Evolutionary conservation across 2,329 filamentous ascomycete species (phyloP), one percentile per base, ranked within the genome.

Genomic region (Colletotrichum tanaceti): DNA sequence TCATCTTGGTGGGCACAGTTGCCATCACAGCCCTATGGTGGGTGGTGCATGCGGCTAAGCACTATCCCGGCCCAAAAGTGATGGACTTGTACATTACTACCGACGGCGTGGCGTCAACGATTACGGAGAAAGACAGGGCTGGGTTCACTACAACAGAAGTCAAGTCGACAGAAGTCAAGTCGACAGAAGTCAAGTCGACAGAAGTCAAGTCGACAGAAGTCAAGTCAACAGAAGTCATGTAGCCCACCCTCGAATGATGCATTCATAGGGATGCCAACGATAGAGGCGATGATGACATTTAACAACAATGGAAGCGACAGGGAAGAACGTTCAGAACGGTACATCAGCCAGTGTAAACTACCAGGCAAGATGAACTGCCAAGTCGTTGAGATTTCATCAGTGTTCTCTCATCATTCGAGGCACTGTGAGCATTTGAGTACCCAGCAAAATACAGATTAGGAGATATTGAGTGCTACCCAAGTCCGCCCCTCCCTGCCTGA

Each of bases 1-100:
- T 87, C 4, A 86, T 87, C 63, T 74, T 87, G 24, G 82, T 82
- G 20, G 83, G 86, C 24, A 78, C 82, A 52, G 71, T 86, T n/a
- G 71, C 77, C 0, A 65, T 87, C 5, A 85, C 84, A 0, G 76
- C 76, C 0, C 65, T 82, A 4, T 86, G 85, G 85, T 87, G 85
- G 85, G 65, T 83, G 6, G 59, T 83, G 2, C 81, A 86, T 65
- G 85, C 82, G 3, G 72, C 75, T 22, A 75, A 75, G 47, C 79
- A 85, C 68, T 87, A 87, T 68, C 81, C 83, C 0, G 83, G 84
- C 0, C 85, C 85, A 2, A 85, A 84, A 71, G 77, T 87, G 24
- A 80, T 83, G 74, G 74, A 74, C 22, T 65, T 86, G 61, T 85
- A 86, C 57, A 79, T 82, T 13, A 75, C 79, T 61, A 76, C 78